phyloP scores from a whole-genome alignment of 306 rosid species.

The Inga laurina region DNA sequence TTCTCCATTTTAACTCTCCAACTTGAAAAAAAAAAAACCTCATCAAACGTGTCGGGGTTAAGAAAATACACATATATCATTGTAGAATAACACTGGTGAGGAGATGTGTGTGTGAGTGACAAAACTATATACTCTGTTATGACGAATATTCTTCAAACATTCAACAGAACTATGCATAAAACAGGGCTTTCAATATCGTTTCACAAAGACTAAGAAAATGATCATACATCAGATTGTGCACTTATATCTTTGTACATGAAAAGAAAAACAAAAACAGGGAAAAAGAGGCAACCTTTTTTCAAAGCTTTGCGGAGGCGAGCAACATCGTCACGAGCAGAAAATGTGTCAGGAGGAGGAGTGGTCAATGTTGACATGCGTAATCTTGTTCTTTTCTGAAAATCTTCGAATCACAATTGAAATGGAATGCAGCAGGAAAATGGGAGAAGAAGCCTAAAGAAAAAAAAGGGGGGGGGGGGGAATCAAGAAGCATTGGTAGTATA shows the following conservation, averaged over 20 bases:
- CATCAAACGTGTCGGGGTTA: background rate
- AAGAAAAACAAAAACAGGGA: background rate
- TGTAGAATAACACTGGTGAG: background rate
- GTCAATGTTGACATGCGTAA: conserved; percentile 56
- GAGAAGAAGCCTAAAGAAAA: background rate
- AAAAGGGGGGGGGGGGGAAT: no score
- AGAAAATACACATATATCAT: background rate
- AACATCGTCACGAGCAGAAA: conserved; percentile 68
- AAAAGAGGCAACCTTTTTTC: conserved; percentile 46
- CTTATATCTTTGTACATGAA: background rate
- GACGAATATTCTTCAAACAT: background rate
- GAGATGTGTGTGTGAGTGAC: background rate
- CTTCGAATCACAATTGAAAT: background rate
- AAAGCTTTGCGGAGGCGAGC: conserved; percentile 61
- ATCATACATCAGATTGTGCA: background rate
- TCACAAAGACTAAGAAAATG: background rate
- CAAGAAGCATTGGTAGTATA: background rate
- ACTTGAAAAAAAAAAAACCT: background rate
- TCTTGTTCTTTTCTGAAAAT: background rate
- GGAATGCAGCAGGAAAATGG: background rate
- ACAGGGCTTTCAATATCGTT: background rate
- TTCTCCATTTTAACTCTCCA: background rate
- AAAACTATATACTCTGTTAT: no score
- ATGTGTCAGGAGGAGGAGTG: conserved; percentile 51
- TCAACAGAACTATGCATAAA: background rate